Evolutionary conservation across 306 rosid genomes (phyloP).

Genomic region (Dryas octopetala): DNA sequence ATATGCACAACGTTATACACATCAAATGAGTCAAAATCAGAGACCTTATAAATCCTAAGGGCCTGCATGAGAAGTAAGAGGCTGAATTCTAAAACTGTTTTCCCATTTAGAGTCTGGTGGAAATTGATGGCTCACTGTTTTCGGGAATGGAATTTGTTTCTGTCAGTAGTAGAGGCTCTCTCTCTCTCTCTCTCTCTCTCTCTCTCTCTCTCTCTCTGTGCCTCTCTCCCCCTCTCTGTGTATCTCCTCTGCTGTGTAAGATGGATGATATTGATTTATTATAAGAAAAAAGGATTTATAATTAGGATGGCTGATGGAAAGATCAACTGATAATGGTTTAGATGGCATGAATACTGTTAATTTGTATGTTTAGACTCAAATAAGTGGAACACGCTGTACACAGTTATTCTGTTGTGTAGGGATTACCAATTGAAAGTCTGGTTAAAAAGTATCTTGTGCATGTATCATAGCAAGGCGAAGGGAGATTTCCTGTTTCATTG

Average conservation of each 20-base stretch:
- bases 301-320: neutral
- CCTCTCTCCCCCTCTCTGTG: too few species aligned
- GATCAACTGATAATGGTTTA: too few species aligned
- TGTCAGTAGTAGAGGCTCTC: neutral
- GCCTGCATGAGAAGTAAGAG: neutral
- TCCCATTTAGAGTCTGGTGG: neutral
- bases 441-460: too few species aligned
- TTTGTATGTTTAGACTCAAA: too few species aligned
- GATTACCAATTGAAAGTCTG: too few species aligned
- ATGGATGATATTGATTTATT: neutral
- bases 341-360: too few species aligned
- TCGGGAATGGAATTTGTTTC: neutral
- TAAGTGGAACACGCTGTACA: too few species aligned
- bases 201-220: too few species aligned
- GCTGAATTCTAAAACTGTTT: neutral
- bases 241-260: neutral
- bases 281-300: neutral
- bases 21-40: neutral
- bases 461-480: too few species aligned
- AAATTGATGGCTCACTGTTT: neutral
- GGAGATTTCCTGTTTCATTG: too few species aligned
- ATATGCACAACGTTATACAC: neutral
- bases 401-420: too few species aligned
- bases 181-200: neutral
- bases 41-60: neutral